A percentile compares a stretch with the other conserved stretches of the same genome.
Evolutionary conservation across 345 rosid genomes (phyloP).

Genomic region (Euclidium syriacum): DNA sequence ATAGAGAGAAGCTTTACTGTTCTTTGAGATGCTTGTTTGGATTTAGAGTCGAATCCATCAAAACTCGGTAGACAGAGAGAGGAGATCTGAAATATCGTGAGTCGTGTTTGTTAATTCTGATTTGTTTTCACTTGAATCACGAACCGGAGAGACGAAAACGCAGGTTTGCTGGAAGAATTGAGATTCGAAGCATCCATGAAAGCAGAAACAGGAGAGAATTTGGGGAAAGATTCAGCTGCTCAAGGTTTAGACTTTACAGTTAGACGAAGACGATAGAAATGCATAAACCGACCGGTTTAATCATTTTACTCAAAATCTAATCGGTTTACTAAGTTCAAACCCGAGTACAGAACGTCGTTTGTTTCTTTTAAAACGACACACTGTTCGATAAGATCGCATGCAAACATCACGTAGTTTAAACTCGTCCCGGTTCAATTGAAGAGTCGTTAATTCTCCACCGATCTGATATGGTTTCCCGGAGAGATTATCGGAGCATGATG

Average conservation of each 20-base stretch:
- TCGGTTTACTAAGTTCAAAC: too few species aligned
- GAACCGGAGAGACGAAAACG: constrained; percentile 34
- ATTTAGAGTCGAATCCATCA: constrained; percentile 63
- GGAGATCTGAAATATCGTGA: not conserved
- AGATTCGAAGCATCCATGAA: constrained; percentile 26
- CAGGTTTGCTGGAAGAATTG: constrained; percentile 12
- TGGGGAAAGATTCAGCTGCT: not conserved
- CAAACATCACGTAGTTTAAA: constrained; percentile 1
- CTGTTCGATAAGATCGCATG: not conserved
- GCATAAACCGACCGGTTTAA: not conserved
- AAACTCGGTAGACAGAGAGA: not conserved
- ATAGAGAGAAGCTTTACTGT: constrained; percentile 36
- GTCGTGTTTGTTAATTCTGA: too few species aligned
- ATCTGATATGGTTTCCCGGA: constrained; percentile 25
- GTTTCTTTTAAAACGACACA: not conserved
- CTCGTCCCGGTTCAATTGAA: too few species aligned
- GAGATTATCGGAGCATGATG: constrained; percentile 44
- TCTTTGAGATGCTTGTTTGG: constrained; percentile 79
- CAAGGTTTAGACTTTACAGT: constrained; percentile 7
- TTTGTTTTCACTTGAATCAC: too few species aligned
- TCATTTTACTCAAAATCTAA: too few species aligned
- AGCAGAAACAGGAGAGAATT: not conserved
- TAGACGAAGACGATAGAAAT: constrained; percentile 4
- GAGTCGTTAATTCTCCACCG: not conserved
- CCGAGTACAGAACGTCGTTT: not conserved